Evolutionary conservation across 139 green algal species (phyloP).

Genomic region (Pleodorina starrii): DNA sequence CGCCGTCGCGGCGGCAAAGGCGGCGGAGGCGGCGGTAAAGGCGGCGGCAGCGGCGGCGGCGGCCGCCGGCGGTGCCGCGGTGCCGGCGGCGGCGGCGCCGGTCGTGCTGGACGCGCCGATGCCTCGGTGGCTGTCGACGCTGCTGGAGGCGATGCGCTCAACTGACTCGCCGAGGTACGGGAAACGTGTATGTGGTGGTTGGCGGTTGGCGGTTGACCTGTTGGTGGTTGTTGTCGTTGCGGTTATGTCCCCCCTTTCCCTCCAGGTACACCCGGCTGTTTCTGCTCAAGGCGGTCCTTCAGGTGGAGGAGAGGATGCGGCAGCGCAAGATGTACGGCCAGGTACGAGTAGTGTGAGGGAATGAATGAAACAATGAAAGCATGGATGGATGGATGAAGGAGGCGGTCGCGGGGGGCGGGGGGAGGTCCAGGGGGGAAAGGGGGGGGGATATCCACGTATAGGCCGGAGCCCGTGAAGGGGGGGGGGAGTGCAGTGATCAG

Average conservation of each 20-base stretch:
- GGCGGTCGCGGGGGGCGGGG: not conserved
- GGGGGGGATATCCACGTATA: too few species aligned
- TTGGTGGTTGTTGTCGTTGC: not conserved
- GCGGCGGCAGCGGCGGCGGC: not conserved
- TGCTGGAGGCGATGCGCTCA: conserved; percentile 2
- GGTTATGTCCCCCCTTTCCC: not conserved
- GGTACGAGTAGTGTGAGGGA: not conserved
- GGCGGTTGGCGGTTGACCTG: not conserved
- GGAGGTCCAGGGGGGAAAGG: too few species aligned
- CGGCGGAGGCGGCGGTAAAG: not conserved
- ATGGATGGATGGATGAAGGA: too few species aligned
- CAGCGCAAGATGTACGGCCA: conserved; percentile 26
- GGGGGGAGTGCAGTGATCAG: too few species aligned
- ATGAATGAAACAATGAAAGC: too few species aligned
- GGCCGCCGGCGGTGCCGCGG: not conserved
- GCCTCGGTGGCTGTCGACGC: not conserved
- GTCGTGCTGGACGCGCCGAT: not conserved
- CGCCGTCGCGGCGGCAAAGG: not conserved
- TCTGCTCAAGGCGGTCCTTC: conserved; percentile 39
- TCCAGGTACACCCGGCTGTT: conserved; percentile 42
- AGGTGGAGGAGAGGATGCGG: conserved; percentile 21
- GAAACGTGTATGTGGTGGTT: not conserved
- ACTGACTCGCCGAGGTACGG: not conserved
- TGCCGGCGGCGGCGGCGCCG: not conserved
- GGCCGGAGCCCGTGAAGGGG: too few species aligned